Conservation (phyloP, 2,329 filamentous ascomycete species). For the Aspergillus fructus region DNA sequence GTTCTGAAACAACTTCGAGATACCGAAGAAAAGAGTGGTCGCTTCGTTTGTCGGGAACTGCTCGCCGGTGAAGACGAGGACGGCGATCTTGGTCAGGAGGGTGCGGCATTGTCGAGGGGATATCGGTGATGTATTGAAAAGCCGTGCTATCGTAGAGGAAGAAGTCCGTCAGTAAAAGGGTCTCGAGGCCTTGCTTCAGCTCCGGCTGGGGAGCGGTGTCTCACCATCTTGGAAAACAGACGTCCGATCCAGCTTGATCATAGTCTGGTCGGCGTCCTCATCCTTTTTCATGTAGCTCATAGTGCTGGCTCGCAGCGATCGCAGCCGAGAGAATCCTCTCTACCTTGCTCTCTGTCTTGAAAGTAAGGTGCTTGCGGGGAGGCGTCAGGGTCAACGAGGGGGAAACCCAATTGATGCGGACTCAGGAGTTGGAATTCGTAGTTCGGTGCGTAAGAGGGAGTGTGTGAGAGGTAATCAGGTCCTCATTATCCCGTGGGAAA, state of each 20-base stretch:
- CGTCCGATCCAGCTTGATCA: constrained; percentile 97
- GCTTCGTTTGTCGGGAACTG: constrained; percentile 97
- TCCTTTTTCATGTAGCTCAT: constrained; percentile 99
- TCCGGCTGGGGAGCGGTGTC: constrained; percentile 19
- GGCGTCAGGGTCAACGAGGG: constrained; percentile 25
- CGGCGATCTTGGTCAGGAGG: constrained; percentile 92
- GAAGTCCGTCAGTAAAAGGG: constrained; percentile 20
- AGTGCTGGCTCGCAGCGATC: constrained; percentile 33
- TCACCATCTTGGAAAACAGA: constrained; percentile 98
- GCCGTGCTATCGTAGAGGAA: constrained; percentile 64
- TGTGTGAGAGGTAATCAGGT: constrained; percentile 27
- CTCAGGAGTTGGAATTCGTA: constrained; percentile 16
- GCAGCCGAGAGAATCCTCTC: constrained; percentile 24
- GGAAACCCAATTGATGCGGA: constrained; percentile 24
- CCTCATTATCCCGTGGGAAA: constrained; percentile 29
- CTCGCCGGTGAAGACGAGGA: constrained; percentile 95
- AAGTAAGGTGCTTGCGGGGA: constrained; percentile 15
- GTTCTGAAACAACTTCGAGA: constrained; percentile 99
- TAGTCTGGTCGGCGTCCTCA: constrained; percentile 88
- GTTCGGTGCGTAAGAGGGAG: constrained; percentile 22
- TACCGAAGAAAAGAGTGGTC: constrained; percentile 96
- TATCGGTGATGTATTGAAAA: constrained; percentile 97
- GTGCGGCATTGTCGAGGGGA: constrained; percentile 97
- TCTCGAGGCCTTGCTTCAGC: constrained; percentile 8
- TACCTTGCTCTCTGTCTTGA: constrained; percentile 14